Percentiles rank a stretch among this genome's conserved stretches.
These are phyloP conservation scores for Trichoderma brevicompactum DNA, from an alignment of 2,329 filamentous ascomycete species.

Conservation along the genomic window DNA sequence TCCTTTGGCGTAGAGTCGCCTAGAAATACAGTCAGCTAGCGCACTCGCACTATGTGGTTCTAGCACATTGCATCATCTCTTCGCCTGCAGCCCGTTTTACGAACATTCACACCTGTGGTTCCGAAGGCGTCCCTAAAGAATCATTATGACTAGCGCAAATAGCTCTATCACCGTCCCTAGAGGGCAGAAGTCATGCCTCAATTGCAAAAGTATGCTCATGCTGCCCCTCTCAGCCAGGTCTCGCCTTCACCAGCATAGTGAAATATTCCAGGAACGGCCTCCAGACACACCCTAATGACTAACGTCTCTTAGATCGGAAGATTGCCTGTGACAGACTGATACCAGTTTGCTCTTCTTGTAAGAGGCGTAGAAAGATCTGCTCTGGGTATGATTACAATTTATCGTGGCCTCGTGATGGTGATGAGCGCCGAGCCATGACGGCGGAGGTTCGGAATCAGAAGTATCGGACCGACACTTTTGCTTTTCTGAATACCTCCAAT, in stretches of 20 bases:
- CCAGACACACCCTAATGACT: not conserved
- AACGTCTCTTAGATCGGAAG: conserved; percentile 17
- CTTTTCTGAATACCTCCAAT: conserved; percentile 16
- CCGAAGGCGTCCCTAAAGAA: not conserved
- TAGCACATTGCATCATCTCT: not conserved
- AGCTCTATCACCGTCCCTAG: not conserved
- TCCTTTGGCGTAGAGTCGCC: not conserved
- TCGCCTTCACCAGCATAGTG: not conserved
- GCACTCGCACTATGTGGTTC: conserved; percentile 1
- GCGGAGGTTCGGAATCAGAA: conserved; percentile 3
- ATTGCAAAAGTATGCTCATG: conserved; percentile 25
- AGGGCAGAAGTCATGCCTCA: conserved; percentile 25
- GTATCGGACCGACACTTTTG: not conserved
- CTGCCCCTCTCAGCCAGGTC: not conserved
- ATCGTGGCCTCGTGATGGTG: conserved; percentile 25
- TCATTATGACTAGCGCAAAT: not conserved
- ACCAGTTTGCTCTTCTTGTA: conserved; percentile 24
- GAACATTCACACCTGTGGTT: not conserved
- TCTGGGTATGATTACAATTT: conserved; percentile 25
- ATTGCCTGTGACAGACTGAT: conserved; percentile 26
- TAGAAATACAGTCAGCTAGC: not conserved
- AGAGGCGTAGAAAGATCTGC: conserved; percentile 22
- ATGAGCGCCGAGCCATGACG: conserved; percentile 14
- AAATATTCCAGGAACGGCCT: not conserved
- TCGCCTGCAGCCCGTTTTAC: not conserved